Conservation (phyloP, 2,329 filamentous ascomycete species). For the Fusarium fracticaudum region DNA sequence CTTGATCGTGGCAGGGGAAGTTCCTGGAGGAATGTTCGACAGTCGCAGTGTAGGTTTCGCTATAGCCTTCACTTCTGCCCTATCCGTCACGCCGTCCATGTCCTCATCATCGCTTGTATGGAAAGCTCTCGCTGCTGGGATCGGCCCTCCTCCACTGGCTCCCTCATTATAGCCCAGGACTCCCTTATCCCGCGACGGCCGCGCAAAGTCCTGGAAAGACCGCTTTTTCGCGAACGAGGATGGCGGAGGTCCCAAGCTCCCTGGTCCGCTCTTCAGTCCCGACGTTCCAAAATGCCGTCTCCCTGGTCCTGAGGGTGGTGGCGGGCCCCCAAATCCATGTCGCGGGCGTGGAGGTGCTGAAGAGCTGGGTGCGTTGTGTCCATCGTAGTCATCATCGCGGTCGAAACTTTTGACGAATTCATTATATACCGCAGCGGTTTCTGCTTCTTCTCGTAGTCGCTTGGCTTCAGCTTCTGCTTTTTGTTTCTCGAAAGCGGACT, state of each 20-base stretch:
- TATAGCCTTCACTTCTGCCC: constrained; percentile 66
- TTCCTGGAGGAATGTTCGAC: constrained; percentile 68
- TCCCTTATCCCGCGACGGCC: constrained; percentile 38
- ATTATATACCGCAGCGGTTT: constrained; percentile 86
- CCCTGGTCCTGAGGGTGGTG: constrained; percentile 40
- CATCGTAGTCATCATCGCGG: constrained; percentile 62
- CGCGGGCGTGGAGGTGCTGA: constrained; percentile 36
- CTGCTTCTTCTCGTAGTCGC: constrained; percentile 81
- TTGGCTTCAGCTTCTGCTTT: constrained; percentile 92
- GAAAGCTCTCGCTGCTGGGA: constrained; percentile 75
- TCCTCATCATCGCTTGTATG: constrained; percentile 71
- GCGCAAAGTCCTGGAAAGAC: constrained; percentile 57
- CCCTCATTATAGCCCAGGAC: constrained; percentile 51
- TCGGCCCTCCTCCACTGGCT: constrained; percentile 52
- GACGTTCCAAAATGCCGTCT: constrained; percentile 74
- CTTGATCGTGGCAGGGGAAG: constrained; percentile 68
- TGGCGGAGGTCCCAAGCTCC: constrained; percentile 66
- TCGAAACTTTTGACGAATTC: constrained; percentile 87
- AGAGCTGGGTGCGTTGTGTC: constrained; percentile 12
- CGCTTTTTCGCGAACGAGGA: constrained; percentile 64
- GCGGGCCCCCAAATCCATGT: constrained; percentile 42
- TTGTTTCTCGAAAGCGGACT: constrained; percentile 88
- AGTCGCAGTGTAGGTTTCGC: constrained; percentile 71
- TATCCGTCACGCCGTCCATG: constrained; percentile 52
- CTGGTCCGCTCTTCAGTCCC: constrained; percentile 67